Base-by-base conservation (phyloP, 805 yeast species). In the Saturnispora hagleri region DNA sequence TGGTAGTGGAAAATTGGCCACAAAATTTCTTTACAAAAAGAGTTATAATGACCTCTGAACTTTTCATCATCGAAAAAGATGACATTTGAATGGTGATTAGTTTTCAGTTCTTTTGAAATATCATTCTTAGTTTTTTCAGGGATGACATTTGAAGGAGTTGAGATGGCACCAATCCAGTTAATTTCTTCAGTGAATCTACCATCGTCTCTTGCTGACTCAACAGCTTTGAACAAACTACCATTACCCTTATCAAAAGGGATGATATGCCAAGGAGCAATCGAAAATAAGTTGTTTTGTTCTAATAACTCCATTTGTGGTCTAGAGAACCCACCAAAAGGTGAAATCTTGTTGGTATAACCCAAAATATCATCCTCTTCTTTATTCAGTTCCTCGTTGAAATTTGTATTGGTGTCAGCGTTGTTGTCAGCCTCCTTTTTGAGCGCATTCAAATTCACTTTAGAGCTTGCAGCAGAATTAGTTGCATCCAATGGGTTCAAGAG, bases 1-100 rank as follows among this genome's bases (percentile, higher is more conserved):
- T 91, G 97, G 64, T 93, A 93, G 59, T 80, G 83, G 56, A 93
- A 75, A 2, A 97, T 88, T 33, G 99, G 99, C 98, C 98, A 93
- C 55, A 93, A 71, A 40, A 93, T 87, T 62, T 90, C 95, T 67
- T 93, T 93, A 67, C 97, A 91, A 66, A 86, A 93, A 49, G 88
- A 86, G 53, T 81, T 81, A 67, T 93, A 93, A 63, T 90, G 96
- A 20, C 97, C 97, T 61, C 85, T 86, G 60, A 89, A 88, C 1
- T 89, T 81, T 31, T 79, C 68, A 66, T 93, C 98, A 57, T 79
- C 79, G 2, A 91, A 82, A 53, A 79, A 80, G 2, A 89, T 86
- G 0, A 89, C 80, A 53, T 75, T 77, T 41, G 84, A 79, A 52
- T 78, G 62, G 63, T 79, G 83, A 3, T 81, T 77, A 1, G 65